Evolutionary conservation across 1,139 yeast genomes (phyloP), one percentile per base, ranked within the genome.

Genomic region (Kazachstania sp.): DNA sequence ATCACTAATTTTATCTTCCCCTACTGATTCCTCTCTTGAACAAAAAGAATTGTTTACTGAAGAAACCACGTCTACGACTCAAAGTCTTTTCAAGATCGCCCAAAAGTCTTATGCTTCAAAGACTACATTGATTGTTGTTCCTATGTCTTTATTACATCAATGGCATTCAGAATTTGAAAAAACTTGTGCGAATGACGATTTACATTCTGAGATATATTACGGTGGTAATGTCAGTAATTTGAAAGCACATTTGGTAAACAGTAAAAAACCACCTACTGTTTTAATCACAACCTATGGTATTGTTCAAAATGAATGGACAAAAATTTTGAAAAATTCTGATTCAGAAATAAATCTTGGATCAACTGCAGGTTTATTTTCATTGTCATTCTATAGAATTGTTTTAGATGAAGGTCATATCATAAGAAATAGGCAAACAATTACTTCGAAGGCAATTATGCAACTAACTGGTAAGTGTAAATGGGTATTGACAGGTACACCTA

Each of bases 401-500:
- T 65, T 92, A 18, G 98, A 92, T 66, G 98, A 92, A 65, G 97
- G 95, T 4, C 98, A 92, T 61, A 84, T 78, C 34, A 92, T 92
- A 50, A 74, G 95, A 59, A 90, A 90, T 62, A 72, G 94, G 56
- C 71, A 75, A 43, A 83, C 95, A 1, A 83, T 83, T 52, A 84
- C 95, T 0, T 81, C 97, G 0, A 83, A 81, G 57, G 86, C 97
- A 0, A 75, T 90, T 11, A 80, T 78, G 63, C 83, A 78, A 37
- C 62, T 92, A 20, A 61, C 69, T 13, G 80, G 86, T 59, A 72
- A 73, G 39, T 72, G 95, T 45, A 79, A 79, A 53, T 92, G 98
- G 98, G 75, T 84, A 2, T 69, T 92, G 41, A 88, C 97, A 0
- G 98, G 98, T 13, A 92, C 98, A 0, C 97, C 98, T 0, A 86